Conservation (phyloP, 441 rosid genomes). For the Erodium moschatum region DNA sequence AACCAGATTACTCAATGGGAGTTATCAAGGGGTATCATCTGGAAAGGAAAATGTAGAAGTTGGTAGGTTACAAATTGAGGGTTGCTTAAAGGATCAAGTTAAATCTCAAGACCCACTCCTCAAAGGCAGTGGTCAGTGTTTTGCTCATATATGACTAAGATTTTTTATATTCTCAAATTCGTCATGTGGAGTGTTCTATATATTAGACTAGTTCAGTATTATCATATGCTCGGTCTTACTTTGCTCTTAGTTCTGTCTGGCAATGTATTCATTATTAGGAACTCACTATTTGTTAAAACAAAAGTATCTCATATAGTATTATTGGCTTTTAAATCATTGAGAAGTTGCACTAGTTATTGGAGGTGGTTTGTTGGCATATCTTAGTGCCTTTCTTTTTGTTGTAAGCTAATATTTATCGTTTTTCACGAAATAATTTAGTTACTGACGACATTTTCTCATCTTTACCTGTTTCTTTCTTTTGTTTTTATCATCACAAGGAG, state of each 20-base stretch:
- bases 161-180: background rate
- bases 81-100: slow-evolving; percentile 18
- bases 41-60: slow-evolving; percentile 43
- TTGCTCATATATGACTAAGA: background rate
- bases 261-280: background rate
- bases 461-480: too few relatives aligned
- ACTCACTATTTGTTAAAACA: background rate
- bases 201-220: background rate
- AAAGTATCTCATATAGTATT: background rate
- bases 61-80: slow-evolving; percentile 24
- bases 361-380: background rate
- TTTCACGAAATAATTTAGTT: too few relatives aligned
- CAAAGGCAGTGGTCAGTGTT: slow-evolving; percentile 31
- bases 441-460: too few relatives aligned
- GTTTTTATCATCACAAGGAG: too few relatives aligned
- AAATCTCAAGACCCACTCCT: slow-evolving; percentile 22
- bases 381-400: background rate
- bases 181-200: background rate
- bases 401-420: background rate
- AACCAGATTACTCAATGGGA: slow-evolving; percentile 45
- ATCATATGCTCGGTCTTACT: background rate
- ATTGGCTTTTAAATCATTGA: background rate
- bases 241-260: background rate
- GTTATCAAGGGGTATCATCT: slow-evolving; percentile 29
- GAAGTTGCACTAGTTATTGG: background rate